Conservation (phyloP, 306 rosid genomes). For the Myrica gale region DNA sequence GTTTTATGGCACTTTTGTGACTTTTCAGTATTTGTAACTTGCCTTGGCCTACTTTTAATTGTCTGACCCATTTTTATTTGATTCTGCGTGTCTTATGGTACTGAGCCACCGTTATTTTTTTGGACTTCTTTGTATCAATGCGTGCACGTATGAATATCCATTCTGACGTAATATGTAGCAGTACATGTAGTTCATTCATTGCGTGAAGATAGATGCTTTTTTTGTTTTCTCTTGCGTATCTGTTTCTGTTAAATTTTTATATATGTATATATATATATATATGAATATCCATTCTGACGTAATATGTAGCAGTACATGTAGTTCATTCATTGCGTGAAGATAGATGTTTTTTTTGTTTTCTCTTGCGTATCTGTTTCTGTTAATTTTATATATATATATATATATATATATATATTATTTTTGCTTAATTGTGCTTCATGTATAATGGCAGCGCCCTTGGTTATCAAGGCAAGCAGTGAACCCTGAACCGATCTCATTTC, state of each 20-base stretch:
- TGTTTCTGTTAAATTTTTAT: constrained; percentile 2
- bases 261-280: too few species aligned
- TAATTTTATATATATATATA: neutral
- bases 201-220: neutral
- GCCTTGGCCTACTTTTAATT: neutral
- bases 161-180: constrained; percentile 16
- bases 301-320: neutral
- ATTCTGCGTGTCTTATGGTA: neutral
- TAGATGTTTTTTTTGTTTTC: neutral
- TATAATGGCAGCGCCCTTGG: constrained; percentile 60
- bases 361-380: neutral
- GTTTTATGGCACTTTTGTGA: constrained; percentile 1
- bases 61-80: neutral
- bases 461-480: constrained; percentile 54
- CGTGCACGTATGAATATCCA: constrained; percentile 36
- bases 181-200: neutral
- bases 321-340: neutral
- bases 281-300: constrained; percentile 22
- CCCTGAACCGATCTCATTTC: constrained; percentile 52
- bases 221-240: neutral
- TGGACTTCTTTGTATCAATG: constrained; percentile 4
- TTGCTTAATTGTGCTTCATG: constrained; percentile 24
- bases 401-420: neutral
- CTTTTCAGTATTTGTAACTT: neutral
- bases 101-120: neutral